Evolutionary conservation across 2,329 filamentous ascomycete genomes (phyloP).

Genomic region (Conoideocrella luteorostrata): DNA sequence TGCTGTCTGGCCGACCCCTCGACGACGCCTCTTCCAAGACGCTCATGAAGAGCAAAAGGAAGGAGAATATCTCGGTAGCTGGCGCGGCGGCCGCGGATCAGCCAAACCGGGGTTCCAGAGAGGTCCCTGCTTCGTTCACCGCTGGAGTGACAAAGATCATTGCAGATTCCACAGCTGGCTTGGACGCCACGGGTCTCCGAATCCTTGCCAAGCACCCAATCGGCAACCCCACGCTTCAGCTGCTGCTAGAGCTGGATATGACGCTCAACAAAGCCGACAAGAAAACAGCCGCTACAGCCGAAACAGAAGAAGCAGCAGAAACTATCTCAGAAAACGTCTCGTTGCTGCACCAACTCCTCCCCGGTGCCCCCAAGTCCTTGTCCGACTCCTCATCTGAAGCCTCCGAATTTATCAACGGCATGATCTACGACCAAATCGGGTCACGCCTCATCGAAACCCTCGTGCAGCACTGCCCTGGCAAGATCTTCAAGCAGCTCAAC

Average conservation of each 20-base stretch:
- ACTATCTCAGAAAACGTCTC: too few species aligned
- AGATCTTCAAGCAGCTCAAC: conserved; percentile 85
- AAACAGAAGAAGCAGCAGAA: too few species aligned
- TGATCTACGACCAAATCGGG: conserved; percentile 86
- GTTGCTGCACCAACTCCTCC: conserved; percentile 73
- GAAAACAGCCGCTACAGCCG: too few species aligned
- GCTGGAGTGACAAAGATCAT: conserved; percentile 77
- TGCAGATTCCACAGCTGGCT: conserved; percentile 61
- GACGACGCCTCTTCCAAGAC: conserved; percentile 62
- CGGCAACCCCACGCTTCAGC: conserved; percentile 87
- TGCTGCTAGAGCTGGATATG: conserved; percentile 82
- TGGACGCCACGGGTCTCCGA: conserved; percentile 75
- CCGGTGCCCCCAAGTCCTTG: conserved; percentile 65
- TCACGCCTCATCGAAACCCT: conserved; percentile 87
- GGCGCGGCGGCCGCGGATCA: conserved; percentile 47
- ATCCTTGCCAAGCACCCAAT: conserved; percentile 83
- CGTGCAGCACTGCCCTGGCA: conserved; percentile 72
- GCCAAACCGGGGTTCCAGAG: conserved; percentile 34
- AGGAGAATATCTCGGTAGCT: conserved; percentile 69
- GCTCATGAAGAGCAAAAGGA: conserved; percentile 85
- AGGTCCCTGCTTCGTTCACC: conserved; percentile 73
- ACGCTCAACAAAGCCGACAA: conserved; percentile 50
- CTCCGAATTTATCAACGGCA: conserved; percentile 70
- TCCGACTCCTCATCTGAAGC: conserved; percentile 67
- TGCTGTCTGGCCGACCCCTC: conserved; percentile 77